A percentile compares a stretch with the other conserved stretches of the same genome.
phyloP scores from a whole-genome alignment of 2,329 filamentous ascomycete species.

The Knoxdaviesia proteae region DNA sequence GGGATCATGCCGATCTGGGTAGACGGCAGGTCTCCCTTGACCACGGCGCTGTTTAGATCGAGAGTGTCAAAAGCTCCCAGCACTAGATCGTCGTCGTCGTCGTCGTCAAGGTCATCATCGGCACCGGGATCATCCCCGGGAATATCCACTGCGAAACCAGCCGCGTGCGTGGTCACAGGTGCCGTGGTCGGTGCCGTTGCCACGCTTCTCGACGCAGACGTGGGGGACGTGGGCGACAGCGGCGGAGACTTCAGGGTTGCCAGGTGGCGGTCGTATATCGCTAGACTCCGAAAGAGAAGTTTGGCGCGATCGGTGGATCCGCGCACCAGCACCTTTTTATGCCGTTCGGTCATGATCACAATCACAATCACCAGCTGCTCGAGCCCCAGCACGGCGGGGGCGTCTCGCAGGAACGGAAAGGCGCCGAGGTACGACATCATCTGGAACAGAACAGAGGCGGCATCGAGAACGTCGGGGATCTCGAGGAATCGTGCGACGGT shows the following conservation, averaged over 20 bases:
- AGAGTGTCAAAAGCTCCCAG: slow-evolving; percentile 49
- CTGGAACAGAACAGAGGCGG: slow-evolving; percentile 48
- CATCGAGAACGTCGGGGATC: slow-evolving; percentile 47
- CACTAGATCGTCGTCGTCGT: slow-evolving; percentile 41
- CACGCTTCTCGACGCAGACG: not conserved
- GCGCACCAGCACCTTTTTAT: slow-evolving; percentile 38
- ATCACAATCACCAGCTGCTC: slow-evolving; percentile 53
- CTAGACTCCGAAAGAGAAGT: slow-evolving; percentile 49
- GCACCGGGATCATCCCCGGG: slow-evolving; percentile 19
- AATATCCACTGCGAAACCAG: slow-evolving; percentile 25
- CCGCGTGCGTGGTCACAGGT: slow-evolving; percentile 4
- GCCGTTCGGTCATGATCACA: slow-evolving; percentile 50
- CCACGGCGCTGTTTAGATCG: slow-evolving; percentile 40
- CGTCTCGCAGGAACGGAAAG: slow-evolving; percentile 52
- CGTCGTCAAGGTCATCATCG: slow-evolving; percentile 19
- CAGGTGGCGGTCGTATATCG: slow-evolving; percentile 40
- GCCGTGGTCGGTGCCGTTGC: not conserved
- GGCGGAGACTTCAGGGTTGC: slow-evolving; percentile 16
- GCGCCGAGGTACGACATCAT: slow-evolving; percentile 51
- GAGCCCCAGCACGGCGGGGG: slow-evolving; percentile 47
- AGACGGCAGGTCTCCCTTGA: slow-evolving; percentile 25
- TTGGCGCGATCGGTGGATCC: slow-evolving; percentile 37
- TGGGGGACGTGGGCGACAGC: slow-evolving; percentile 4
- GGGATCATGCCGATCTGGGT: slow-evolving; percentile 49
- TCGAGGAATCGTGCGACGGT: slow-evolving; percentile 53